Base-by-base conservation (phyloP, 1,284 basidiomycete species). In the Pseudozyma tsukubaensis region DNA sequence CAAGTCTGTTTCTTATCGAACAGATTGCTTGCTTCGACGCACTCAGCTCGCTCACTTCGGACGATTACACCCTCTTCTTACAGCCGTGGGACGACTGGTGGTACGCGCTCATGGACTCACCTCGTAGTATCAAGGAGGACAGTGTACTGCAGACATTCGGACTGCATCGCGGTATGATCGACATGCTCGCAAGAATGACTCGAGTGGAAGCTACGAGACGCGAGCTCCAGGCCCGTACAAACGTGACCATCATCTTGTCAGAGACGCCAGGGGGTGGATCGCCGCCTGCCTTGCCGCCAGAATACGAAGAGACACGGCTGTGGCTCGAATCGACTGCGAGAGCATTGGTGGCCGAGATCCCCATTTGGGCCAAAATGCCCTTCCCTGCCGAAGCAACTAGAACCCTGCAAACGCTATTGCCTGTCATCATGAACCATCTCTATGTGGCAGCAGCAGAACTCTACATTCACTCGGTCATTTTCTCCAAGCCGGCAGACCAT, bases 81-180 rank as follows among this genome's bases (percentile, higher is more conserved):
- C 71, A 73, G 24, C 71, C 71, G 9, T 73, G 71, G 71, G 71
- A 73, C 19, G 65, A 68, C 18, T 73, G 71, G 71, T 73, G 71
- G 71, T 68, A 68, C 42, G 57, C 64, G 18, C 44, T 73, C 10
- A 73, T 73, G 71, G 71, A 73, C 24, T 58, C 61, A 8, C 60
- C 71, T 11, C 49, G 71, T 34, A 73, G 61, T 48, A 60, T 72
- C 54, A 68, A 59, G 44, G 60, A 69, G 34, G 70, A 72, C 52
- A 69, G 64, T 47, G 71, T 73, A 9, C 49, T 69, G 32, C 71
- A 73, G 44, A 73, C 71, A 0, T 68, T 73, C 43, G 71, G 65
- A 21, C 36, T 73, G 39, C 65, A 69, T 44, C 65, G 71, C 11
- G 71, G 71, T 24, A 68, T 73, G 65, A 65, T 73, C 43, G 71